phyloP scores from a whole-genome alignment of 2,329 filamentous ascomycete species.

The Trichoderma sp. region DNA sequence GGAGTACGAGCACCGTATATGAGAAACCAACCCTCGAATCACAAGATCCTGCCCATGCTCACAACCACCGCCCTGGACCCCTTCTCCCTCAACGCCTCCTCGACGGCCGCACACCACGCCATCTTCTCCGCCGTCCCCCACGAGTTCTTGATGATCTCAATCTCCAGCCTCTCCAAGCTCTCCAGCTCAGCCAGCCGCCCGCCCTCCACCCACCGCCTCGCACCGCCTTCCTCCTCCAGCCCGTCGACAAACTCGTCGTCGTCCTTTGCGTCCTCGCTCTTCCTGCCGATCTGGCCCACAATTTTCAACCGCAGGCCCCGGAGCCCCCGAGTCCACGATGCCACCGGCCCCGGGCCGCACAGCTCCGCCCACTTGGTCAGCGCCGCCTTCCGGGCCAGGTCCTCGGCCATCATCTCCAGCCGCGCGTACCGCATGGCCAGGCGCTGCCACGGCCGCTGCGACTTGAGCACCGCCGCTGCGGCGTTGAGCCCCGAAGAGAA shows the following conservation, averaged over 20 bases:
- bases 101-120: conserved; percentile 35
- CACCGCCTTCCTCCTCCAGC: conserved; percentile 21
- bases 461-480: conserved; percentile 37
- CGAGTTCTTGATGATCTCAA: conserved; percentile 37
- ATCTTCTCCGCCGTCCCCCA: conserved; percentile 35
- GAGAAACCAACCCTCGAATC: background rate
- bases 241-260: conserved; percentile 9
- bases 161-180: conserved; percentile 37
- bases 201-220: conserved; percentile 25
- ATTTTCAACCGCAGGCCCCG: conserved; percentile 42
- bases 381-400: conserved; percentile 32
- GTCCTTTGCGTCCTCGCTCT: conserved; percentile 18
- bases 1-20: background rate
- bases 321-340: conserved; percentile 34
- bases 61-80: conserved; percentile 24
- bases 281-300: conserved; percentile 26
- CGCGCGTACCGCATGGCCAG: conserved; percentile 38
- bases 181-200: conserved; percentile 33
- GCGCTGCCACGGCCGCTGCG: conserved; percentile 42
- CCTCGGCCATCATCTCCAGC: conserved; percentile 40
- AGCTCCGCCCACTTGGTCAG: conserved; percentile 37
- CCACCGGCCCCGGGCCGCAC: conserved; percentile 26
- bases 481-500: conserved; percentile 44
- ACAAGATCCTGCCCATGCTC: conserved; percentile 27
- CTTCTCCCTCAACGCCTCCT: conserved; percentile 27